phyloP scores from a whole-genome alignment of 208 protist genomes.

The Leishmania major region DNA sequence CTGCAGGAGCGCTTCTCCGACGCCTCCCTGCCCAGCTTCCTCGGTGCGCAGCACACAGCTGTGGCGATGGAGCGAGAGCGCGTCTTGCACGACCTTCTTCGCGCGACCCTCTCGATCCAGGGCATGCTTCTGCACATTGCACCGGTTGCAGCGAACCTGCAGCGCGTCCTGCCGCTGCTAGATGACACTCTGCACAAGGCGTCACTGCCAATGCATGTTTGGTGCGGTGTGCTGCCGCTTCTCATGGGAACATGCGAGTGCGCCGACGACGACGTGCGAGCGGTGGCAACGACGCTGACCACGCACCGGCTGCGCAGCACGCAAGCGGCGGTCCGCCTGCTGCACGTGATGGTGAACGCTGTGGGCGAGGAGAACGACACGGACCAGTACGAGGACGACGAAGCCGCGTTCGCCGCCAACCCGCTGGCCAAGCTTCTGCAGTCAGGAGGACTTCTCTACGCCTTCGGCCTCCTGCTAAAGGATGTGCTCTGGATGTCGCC shows the following conservation, averaged over 20 bases:
- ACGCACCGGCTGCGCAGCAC: slow-evolving; percentile 45
- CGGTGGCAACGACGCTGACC: slow-evolving; percentile 30
- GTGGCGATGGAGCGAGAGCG: slow-evolving; percentile 27
- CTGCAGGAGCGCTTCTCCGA: slow-evolving; percentile 11
- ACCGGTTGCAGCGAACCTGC: slow-evolving; percentile 37
- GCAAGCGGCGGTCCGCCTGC: slow-evolving; percentile 53
- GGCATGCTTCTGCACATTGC: slow-evolving; percentile 58
- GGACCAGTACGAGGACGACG: slow-evolving; percentile 55
- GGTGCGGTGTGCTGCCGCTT: slow-evolving; percentile 55
- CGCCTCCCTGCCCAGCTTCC: slow-evolving; percentile 20
- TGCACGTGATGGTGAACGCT: slow-evolving; percentile 50
- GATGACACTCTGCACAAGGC: slow-evolving; percentile 41
- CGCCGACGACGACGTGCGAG: slow-evolving; percentile 38
- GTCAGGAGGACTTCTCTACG: slow-evolving; percentile 47
- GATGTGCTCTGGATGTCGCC: slow-evolving; percentile 61
- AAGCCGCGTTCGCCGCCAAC: slow-evolving; percentile 72
- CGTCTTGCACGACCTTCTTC: slow-evolving; percentile 54
- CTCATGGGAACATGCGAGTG: slow-evolving; percentile 35
- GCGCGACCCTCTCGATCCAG: slow-evolving; percentile 50
- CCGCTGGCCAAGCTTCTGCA: slow-evolving; percentile 46
- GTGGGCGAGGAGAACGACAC: slow-evolving; percentile 53
- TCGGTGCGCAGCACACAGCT: slow-evolving; percentile 17
- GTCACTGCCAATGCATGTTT: slow-evolving; percentile 56
- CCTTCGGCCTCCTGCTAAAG: slow-evolving; percentile 63
- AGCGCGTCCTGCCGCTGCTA: slow-evolving; percentile 56